A percentile compares a stretch with the other conserved stretches of the same genome.
Evolutionary conservation across 2,329 filamentous ascomycete species (phyloP).

Genomic region (Pseudogymnoascus sp.): DNA sequence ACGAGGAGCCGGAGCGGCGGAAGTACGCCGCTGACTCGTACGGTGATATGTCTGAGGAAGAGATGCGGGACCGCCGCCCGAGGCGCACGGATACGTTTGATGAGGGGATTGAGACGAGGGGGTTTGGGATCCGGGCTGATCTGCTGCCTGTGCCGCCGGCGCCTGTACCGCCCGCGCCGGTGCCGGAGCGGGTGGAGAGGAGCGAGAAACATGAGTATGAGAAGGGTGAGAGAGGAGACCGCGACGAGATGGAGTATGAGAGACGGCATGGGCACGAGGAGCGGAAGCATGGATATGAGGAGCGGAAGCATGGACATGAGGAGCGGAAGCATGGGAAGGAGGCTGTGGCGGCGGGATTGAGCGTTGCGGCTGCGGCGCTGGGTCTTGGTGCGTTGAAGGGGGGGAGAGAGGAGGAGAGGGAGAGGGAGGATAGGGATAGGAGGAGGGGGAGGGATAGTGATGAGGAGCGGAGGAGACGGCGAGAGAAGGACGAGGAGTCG

Average conservation of each 20-base stretch:
- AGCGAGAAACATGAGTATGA: neutral
- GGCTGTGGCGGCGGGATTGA: conserved; percentile 24
- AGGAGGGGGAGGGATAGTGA: conserved; percentile 2
- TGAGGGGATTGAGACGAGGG: conserved; percentile 22
- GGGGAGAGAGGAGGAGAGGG: conserved; percentile 5
- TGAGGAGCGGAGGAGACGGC: neutral
- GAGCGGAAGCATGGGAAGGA: conserved; percentile 23
- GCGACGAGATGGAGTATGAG: conserved; percentile 7
- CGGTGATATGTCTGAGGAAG: conserved; percentile 24
- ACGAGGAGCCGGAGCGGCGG: conserved; percentile 20
- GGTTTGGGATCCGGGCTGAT: conserved; percentile 20
- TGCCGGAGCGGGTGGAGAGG: conserved; percentile 11
- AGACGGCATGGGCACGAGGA: conserved; percentile 7
- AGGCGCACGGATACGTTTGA: conserved; percentile 23
- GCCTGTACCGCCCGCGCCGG: neutral
- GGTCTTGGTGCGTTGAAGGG: conserved; percentile 25
- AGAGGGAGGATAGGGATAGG: conserved; percentile 5
- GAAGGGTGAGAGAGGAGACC: conserved; percentile 9
- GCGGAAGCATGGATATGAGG: conserved; percentile 17
- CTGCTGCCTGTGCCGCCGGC: conserved; percentile 2
- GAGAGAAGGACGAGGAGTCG: neutral
- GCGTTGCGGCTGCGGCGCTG: conserved; percentile 26
- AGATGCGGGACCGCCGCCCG: conserved; percentile 17
- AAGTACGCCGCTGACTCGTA: conserved; percentile 22
- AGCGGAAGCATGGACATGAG: conserved; percentile 18